Percentiles rank a stretch among this genome's conserved stretches.
Evolutionary conservation across 2,329 filamentous ascomycete genomes (phyloP).

Genomic region (Aureobasidium subglaciale): DNA sequence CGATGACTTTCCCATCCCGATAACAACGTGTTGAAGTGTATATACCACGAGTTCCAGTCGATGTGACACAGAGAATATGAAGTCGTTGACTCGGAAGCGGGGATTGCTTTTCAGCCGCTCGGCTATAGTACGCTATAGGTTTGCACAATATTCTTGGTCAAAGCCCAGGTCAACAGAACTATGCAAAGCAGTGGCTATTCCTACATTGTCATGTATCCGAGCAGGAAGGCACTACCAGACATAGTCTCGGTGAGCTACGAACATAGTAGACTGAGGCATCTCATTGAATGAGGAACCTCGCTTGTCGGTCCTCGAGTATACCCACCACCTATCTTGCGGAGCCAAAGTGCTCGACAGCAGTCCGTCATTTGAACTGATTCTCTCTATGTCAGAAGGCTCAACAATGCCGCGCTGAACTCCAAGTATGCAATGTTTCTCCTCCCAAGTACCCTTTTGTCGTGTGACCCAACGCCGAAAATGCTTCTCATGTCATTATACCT

Average conservation of each 20-base stretch:
- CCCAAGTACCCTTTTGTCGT: conserved; percentile 1
- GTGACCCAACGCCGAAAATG: conserved; percentile 14
- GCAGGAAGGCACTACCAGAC: too few species aligned
- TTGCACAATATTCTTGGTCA: too few species aligned
- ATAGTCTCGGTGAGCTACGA: too few species aligned
- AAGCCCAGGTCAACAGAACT: too few species aligned
- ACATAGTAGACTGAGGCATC: too few species aligned
- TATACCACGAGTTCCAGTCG: neutral
- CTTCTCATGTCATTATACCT: conserved; percentile 7
- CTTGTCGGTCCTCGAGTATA: too few species aligned
- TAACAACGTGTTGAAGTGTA: neutral
- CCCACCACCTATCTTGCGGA: too few species aligned
- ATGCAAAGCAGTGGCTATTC: too few species aligned
- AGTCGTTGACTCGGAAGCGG: neutral
- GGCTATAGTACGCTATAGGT: neutral
- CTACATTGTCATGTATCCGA: too few species aligned
- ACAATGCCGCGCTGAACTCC: neutral
- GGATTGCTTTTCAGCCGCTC: neutral
- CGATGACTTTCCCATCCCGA: neutral
- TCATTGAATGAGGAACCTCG: too few species aligned
- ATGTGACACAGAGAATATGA: neutral
- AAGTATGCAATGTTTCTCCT: neutral
- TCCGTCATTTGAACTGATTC: neutral
- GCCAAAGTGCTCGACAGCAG: neutral
- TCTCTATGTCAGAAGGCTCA: too few species aligned